Evolutionary conservation across 2,329 filamentous ascomycete genomes (phyloP), one percentile per base, ranked within the genome.

Genomic region (Colletotrichum tabaci): DNA sequence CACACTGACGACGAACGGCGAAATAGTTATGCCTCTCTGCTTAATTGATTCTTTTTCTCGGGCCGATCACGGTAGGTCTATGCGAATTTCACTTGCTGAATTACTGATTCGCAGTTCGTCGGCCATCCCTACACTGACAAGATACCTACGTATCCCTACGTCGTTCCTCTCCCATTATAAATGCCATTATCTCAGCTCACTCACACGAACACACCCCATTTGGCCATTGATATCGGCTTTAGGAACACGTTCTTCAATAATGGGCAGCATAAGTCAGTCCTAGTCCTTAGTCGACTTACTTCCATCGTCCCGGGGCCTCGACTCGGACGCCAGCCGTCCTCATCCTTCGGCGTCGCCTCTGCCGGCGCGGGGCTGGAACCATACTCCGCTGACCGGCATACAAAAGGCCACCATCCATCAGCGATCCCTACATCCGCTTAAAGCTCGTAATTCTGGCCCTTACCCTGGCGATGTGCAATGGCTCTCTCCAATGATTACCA

Each of bases 301-400:
- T 42, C 42, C 58, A 42, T 60, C 12, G 16, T 35, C 15, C 60
- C 53, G 44, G 69, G 38, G 38, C 52, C 46, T 63, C 35, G 16
- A 64, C 40, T 60, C 35, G 65, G 52, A 61, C 69, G 69, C 65
- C 69, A 72, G 65, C 30, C 42, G 38, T 50, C 49, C 57, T 49
- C 65, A 55, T 72, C 66, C 52, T 69, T 72, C 53, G 60, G 40
- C 40, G 49, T 69, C 69, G 52, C 23, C 58, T 64, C 47, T 72
- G 46, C 65, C 65, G 66, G 66, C 53, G 55, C 47, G 65, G 69
- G 66, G 60, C 66, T 72, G 69, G 69, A 72, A 64, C 69, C 46
- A 50, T 47, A 55, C 49, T 53, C 60, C 65, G 66, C 69, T 58
- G 69, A 47, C 69, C 69, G 66, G 69, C 69, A 72, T 58, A 58